Evolutionary conservation across 2,329 filamentous ascomycete species (phyloP), one percentile per base, ranked within the genome.

Genomic region (Aspergillus quadricinctus): DNA sequence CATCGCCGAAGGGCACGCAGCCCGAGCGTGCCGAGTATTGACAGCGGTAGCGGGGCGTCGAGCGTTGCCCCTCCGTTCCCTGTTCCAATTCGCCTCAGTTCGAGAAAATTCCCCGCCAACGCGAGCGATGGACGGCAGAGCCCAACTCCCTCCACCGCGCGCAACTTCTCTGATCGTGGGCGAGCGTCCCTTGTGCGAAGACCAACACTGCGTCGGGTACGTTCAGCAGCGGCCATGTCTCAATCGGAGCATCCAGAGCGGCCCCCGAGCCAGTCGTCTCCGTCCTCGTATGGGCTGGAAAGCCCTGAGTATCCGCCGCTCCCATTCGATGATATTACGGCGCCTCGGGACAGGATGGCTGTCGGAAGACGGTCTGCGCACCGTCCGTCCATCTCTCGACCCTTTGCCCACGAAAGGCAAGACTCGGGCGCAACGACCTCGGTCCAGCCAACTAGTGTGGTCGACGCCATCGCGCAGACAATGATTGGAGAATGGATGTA

Each of bases 391-490:
- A 62, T 64, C 1, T 65, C 72, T 48, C 66, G 64, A 25, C 61
- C 63, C 9, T 61, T 68, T 57, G 58, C 62, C 35, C 73, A 75
- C 53, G 67, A 72, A 37, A 69, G 74, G 49, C 63, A 72, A 8
- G 80, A 80, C 43, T 87, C 83, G 3, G 78, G 23, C 23, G 43
- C 81, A 54, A 81, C 78, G 45, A 86, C 81, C 63, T 77, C 80
- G 10, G 81, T 84, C 29, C 87, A 91, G 63, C 84, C 87, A 46
- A 88, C 88, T 0, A 88, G 86, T 48, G 90, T 97, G 14, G 93
- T 99, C 5, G 94, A 97, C 76, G 92, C 94, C 3, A 97, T 99
- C 72, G 92, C 94, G 1, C 92, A 96, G 69, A 95, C 93, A 0
- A 99, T 99, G 94, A 91, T 99, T 29, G 94, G 94, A 40, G 94